Base-by-base conservation (phyloP, 2,329 filamentous ascomycete genomes). In the Fusarium torreyae region DNA sequence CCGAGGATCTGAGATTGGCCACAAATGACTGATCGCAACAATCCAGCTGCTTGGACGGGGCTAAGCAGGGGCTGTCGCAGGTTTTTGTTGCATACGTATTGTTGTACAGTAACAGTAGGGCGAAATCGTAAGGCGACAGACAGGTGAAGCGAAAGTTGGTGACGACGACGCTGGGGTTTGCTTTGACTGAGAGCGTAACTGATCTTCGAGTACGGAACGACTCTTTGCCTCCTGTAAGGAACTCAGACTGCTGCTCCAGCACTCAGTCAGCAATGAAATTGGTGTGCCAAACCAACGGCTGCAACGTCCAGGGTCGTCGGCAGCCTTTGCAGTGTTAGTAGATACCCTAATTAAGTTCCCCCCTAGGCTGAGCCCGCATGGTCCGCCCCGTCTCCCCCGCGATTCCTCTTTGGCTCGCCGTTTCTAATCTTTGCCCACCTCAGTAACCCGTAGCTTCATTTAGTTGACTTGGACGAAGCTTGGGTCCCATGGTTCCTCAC, bases 211-310 rank as follows among this genome's bases (percentile, higher is more conserved):
- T 9, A 18, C 28, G 28, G 10, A 31, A 31, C 28, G 28, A 11
- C 28, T 13, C 28, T 31, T 36, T 39, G 17, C 8, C 26, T 24
- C 31, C 13, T 38, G 15, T 28, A 42, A 34, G 10, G 18, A 11
- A 6, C n/a, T 26, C 38, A 2, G 28, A 28, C 26, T 57, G 48
- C 17, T 38, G 38, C 28, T 22, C 43, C 17, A 44, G 40, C 31
- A 44, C 20, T 22, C 26, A 33, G 15, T 31, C 28, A 18, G 34
- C 55, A 42, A 38, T 65, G 42, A 52, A 24, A 13, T 45, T 69
- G 60, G 66, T 69, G 66, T 69, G 66, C 51, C 61, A 69, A 62
- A 66, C 66, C 51, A 45, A 52, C 61, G 44, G 43, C 62, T 69
- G 51, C 46, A 62, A 48, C 39, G 56, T 42, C 66, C 55, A 66